These are phyloP conservation scores for Trametes elegans DNA, from an alignment of 768 basidiomycete species.

Conservation along the genomic window DNA sequence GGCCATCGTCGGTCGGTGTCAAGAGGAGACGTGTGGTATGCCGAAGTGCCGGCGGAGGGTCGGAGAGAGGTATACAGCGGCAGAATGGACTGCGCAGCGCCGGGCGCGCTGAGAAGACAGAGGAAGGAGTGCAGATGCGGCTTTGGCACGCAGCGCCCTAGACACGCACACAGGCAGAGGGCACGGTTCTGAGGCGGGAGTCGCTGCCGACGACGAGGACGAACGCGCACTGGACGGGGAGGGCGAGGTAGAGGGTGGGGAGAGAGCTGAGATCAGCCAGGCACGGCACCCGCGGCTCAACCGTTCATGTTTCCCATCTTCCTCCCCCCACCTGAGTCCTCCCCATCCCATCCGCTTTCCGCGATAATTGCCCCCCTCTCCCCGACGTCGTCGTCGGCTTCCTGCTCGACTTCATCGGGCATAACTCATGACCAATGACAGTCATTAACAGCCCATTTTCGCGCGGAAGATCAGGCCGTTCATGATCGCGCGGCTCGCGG, in stretches of 20 bases:
- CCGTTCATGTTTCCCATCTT: not conserved
- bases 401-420: not conserved
- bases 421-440: not conserved
- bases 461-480: too few species aligned
- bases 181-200: not conserved
- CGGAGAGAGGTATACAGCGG: not conserved
- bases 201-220: not conserved
- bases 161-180: slow-evolving; percentile 2
- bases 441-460: too few species aligned
- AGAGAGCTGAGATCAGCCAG: slow-evolving; percentile 5
- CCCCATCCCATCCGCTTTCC: not conserved
- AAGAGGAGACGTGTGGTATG: not conserved
- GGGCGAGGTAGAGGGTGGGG: not conserved
- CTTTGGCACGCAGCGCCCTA: slow-evolving; percentile 8
- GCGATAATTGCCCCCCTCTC: not conserved
- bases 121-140: slow-evolving; percentile 10
- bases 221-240: not conserved
- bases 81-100: slow-evolving; percentile 13
- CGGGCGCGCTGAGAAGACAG: slow-evolving; percentile 5
- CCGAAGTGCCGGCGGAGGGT: not conserved
- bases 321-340: slow-evolving; percentile 4
- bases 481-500: too few species aligned
- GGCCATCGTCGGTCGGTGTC: slow-evolving; percentile 17
- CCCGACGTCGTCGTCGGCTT: not conserved
- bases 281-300: slow-evolving; percentile 3